Evolutionary conservation across 2,329 filamentous ascomycete species (phyloP).

Genomic region (Fusarium sublunatum): DNA sequence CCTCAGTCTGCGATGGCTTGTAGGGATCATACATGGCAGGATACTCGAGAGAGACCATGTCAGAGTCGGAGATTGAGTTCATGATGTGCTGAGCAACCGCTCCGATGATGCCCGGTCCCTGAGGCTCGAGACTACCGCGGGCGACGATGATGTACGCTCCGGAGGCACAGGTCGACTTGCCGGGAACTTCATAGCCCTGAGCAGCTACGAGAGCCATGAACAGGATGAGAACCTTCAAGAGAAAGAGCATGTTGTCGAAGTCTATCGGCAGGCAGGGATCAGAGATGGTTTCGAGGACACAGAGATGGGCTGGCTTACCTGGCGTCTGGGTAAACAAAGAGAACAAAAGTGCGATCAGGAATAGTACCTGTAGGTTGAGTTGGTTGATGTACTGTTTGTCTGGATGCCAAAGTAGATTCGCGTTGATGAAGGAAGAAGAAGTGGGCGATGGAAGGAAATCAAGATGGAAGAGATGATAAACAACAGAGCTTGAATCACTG

Average conservation of each 20-base stretch:
- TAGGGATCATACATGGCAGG: constrained; percentile 36
- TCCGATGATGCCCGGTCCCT: constrained; percentile 40
- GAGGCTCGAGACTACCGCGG: constrained; percentile 37
- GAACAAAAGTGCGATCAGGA: not conserved
- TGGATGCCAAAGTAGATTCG: no score
- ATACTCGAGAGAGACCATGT: constrained; percentile 26
- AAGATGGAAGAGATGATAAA: not conserved
- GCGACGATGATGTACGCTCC: constrained; percentile 39
- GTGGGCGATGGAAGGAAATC: not conserved
- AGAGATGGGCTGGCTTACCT: not conserved
- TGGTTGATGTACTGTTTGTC: not conserved
- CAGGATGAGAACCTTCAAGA: constrained; percentile 1
- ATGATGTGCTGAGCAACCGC: constrained; percentile 27
- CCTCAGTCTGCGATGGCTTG: constrained; percentile 32
- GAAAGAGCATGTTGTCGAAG: constrained; percentile 13
- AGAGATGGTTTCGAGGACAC: not conserved
- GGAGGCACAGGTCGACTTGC: constrained; percentile 11
- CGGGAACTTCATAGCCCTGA: not conserved
- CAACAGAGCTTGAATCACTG: not conserved
- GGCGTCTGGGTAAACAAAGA: not conserved
- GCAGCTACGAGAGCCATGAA: constrained; percentile 6
- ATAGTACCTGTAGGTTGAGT: not conserved
- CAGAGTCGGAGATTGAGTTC: constrained; percentile 19
- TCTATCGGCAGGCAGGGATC: not conserved
- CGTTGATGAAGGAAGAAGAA: not conserved